Evolutionary conservation across 805 yeast species (phyloP).

Genomic region (Tetrapisispora namnaoensis): DNA sequence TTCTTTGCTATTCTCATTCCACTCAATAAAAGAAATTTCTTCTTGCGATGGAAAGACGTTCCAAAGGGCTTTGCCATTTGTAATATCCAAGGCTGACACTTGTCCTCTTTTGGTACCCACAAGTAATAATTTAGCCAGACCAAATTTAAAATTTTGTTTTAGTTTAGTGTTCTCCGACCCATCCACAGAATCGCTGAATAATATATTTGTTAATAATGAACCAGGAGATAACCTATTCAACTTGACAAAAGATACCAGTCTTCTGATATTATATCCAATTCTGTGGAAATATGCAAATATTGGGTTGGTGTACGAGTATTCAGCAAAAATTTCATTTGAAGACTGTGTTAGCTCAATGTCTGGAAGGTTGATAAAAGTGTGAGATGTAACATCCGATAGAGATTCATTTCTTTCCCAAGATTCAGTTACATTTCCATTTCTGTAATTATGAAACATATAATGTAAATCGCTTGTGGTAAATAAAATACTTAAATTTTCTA

Average conservation of each 20-base stretch:
- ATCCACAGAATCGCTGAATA: constrained; percentile 11
- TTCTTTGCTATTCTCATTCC: constrained; percentile 10
- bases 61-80: constrained; percentile 36
- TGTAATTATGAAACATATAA: constrained; percentile 12
- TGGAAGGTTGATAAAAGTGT: constrained; percentile 16
- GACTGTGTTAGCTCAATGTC: constrained; percentile 11
- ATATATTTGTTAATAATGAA: constrained; percentile 9
- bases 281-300: constrained; percentile 24
- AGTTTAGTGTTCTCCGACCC: constrained; percentile 6
- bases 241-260: constrained; percentile 12
- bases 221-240: constrained; percentile 17
- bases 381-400: constrained; percentile 30
- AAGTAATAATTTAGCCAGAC: constrained; percentile 36
- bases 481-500: constrained; percentile 8
- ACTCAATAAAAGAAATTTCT: constrained; percentile 16
- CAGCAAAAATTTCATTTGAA: constrained; percentile 14
- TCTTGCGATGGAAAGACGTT: constrained; percentile 17
- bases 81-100: constrained; percentile 36
- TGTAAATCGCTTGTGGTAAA: constrained; percentile 8
- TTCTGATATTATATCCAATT: constrained; percentile 13
- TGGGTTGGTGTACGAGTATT: constrained; percentile 7
- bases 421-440: constrained; percentile 14
- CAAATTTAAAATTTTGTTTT: constrained; percentile 32
- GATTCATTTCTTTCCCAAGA: constrained; percentile 40
- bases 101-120: constrained; percentile 34